Base-by-base conservation (phyloP, 2,329 filamentous ascomycete species). In the Hirsutella thompsonii region DNA sequence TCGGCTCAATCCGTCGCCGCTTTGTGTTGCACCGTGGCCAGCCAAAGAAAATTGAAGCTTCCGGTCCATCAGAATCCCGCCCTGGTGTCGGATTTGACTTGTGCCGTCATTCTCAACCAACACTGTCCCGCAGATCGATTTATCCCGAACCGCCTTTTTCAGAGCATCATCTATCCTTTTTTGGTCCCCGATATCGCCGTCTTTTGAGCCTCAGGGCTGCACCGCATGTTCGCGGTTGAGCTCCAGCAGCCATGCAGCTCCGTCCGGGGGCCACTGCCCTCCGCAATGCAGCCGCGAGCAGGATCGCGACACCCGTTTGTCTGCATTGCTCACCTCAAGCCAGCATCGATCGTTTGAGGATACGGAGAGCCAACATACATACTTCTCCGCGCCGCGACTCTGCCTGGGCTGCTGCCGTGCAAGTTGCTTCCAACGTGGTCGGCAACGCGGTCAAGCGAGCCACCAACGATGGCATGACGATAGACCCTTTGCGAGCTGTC, bases 401-500 rank as follows among this genome's bases (percentile, higher is more conserved):
- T n/a, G 78, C 79, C 38, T 86, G 83, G 73, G 81, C 79, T 2
- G 82, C 85, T 36, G 83, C 83, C 8, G 81, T 86, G 16, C 74
- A 76, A 20, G 76, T 81, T 14, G 77, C 78, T 30, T 72, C 83
- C 49, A 81, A 81, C 58, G 73, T 88, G 45, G 80, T 88, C 49
- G 73, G 72, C 50, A 82, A 81, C 56, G 76, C 75, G 36, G 69
- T 81, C 46, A 73, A 74, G 50, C 69, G 75, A 50, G 69, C 76
- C 42, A 69, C 74, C 46, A 76, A 79, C 50, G 70, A 70, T 50
- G 74, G 76, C 44, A 77, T 94, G 65, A 76, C 79, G 46, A 76
- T 94, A 54, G 90, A 96, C 59, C 90, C 90, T 28, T 73, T 96
- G 55, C 78, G 85, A 46, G 83, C 86, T 28, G 89, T 96, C 28